Evolutionary conservation across 176 grass and related monocot species (phyloP).

Genomic region (Carex kokanica): DNA sequence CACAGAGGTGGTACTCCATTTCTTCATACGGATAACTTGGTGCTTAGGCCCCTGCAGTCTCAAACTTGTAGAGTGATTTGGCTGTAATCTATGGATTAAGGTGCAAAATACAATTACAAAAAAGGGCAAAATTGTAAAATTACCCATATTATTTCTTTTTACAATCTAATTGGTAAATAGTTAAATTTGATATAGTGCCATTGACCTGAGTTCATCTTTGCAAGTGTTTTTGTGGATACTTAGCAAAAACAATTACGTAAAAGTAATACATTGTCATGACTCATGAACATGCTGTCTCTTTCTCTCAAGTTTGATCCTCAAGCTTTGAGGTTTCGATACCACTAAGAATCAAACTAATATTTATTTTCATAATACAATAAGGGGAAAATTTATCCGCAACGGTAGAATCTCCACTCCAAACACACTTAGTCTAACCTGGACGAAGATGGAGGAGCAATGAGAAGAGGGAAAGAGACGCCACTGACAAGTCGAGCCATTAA

Average conservation of each 20-base stretch:
- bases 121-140: background rate
- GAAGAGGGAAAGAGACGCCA: constrained; percentile 14
- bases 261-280: background rate
- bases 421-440: constrained; percentile 16
- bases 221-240: background rate
- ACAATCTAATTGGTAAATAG: background rate
- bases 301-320: background rate
- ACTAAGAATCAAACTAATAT: background rate
- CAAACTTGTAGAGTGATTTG: background rate
- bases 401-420: background rate
- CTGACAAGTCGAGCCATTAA: background rate
- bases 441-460: background rate
- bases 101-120: background rate
- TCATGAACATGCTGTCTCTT: background rate
- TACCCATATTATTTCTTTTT: background rate
- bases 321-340: background rate
- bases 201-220: background rate
- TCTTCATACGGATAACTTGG: background rate
- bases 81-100: background rate
- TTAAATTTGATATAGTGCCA: background rate
- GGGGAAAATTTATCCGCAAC: background rate
- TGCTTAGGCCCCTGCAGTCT: background rate
- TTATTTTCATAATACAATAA: background rate
- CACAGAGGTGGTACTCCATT: background rate
- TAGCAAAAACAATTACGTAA: background rate